phyloP scores from a whole-genome alignment of 768 basidiomycete species.

The Imleria badia region DNA sequence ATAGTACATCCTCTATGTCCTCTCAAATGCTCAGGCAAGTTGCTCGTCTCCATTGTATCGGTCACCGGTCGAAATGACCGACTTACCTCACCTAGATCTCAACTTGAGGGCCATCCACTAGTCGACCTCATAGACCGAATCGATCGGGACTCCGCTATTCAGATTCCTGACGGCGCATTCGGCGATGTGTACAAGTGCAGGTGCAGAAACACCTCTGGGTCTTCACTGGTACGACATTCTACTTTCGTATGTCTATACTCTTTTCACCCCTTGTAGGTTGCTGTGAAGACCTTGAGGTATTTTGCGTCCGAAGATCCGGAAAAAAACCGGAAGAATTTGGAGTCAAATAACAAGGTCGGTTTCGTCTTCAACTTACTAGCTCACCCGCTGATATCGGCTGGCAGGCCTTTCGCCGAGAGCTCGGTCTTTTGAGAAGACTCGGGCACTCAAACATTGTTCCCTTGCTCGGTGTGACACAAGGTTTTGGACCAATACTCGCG shows the following conservation, averaged over 20 bases:
- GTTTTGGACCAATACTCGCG: neutral
- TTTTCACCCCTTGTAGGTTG: neutral
- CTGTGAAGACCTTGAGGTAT: neutral
- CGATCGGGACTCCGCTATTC: neutral
- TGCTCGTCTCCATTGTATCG: no score
- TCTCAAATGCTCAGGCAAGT: neutral
- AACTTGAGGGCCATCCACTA: neutral
- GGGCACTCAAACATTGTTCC: neutral
- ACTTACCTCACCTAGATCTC: neutral
- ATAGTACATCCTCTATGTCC: neutral
- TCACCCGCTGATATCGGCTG: no score
- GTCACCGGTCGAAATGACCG: neutral
- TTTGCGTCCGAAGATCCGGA: neutral
- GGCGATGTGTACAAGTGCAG: constrained; percentile 5
- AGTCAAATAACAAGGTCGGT: neutral
- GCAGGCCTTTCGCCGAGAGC: neutral
- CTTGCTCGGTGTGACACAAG: neutral
- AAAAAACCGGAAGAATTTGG: neutral
- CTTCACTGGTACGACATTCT: neutral
- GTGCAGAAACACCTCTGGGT: neutral
- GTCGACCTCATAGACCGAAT: neutral
- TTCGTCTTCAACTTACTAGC: neutral
- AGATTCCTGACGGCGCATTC: neutral
- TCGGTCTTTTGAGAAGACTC: neutral
- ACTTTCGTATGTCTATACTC: neutral